Base-by-base conservation (phyloP, 1,284 basidiomycete genomes). In the Ganoderma sinense region DNA sequence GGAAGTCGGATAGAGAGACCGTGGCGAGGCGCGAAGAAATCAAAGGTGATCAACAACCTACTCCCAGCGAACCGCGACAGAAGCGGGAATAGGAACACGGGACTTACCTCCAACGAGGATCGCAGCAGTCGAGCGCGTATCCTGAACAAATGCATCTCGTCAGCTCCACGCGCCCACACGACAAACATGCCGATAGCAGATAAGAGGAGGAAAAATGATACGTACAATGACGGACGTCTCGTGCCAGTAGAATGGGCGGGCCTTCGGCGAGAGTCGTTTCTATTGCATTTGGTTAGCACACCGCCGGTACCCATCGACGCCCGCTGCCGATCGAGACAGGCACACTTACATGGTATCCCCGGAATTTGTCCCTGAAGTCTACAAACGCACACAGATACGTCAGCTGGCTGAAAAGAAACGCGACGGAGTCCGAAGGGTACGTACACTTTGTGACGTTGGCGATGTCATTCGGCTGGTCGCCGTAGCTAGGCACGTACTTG, bases 401-500 rank as follows among this genome's bases (percentile, higher is more conserved):
- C 41, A 67, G 60, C 45, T n/a, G 41, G 31, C 26, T 48, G 0
- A 14, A 51, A 8, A 18, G 36, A 66, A 11, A 64, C n/a, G 31
- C 23, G 43, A 7, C 8, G 55, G 59, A 40, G 31, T 29, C 36
- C 23, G 39, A 36, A 41, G 5, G 18, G n/a, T 43, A 74, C 78
- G 70, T 64, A 79, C 79, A 80, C 70, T 80, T 80, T n/a, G 77
- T 78, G 60, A 80, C 79, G 61, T 76, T 71, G 43, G 66, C 66
- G 26, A 80, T 73, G 62, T 92, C 89, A 74, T 94, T 93, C 0
- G 88, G 84, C 62, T 86, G 83, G 69, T 89, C 85, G 2, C 85
- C 87, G 71, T 89, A 94, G 33, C 86, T 89, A 0, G 90, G 86
- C 4, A 93, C 89, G 67, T 85, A 92, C 66, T 85, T 84, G 68